Percentiles rank a stretch among this genome's conserved stretches.
These are phyloP conservation scores for Mortierella sp. DNA, from an alignment of 371 early-diverging fungal species.

Conservation along the genomic window DNA sequence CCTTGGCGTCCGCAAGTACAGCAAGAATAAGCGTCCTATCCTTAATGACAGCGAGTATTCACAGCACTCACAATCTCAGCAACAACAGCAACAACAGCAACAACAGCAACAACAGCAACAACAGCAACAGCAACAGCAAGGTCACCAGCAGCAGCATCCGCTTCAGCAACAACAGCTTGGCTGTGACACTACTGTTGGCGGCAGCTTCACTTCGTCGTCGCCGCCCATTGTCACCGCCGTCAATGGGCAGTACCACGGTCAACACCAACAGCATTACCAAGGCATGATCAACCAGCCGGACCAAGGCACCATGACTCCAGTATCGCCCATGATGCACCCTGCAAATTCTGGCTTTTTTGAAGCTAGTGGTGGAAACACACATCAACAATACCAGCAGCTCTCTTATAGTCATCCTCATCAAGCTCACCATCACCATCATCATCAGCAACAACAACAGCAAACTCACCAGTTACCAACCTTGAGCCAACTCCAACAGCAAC, in stretches of 20 bases:
- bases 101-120: slow-evolving; percentile 16
- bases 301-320: slow-evolving; percentile 40
- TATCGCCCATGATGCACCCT: slow-evolving; percentile 36
- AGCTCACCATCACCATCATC: not conserved
- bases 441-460: slow-evolving; percentile 9
- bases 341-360: slow-evolving; percentile 37
- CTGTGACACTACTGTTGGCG: not conserved
- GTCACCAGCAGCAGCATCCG: slow-evolving; percentile 11
- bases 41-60: slow-evolving; percentile 44
- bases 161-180: slow-evolving; percentile 17
- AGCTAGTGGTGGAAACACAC: not conserved
- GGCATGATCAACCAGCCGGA: slow-evolving; percentile 26
- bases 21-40: slow-evolving; percentile 53
- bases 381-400: slow-evolving; percentile 4
- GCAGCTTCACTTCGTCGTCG: slow-evolving; percentile 6
- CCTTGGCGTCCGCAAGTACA: slow-evolving; percentile 51
- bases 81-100: slow-evolving; percentile 16
- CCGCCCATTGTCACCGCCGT: slow-evolving; percentile 5
- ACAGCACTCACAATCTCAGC: slow-evolving; percentile 27
- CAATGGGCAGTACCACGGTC: slow-evolving; percentile 21
- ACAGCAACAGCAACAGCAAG: slow-evolving; percentile 18
- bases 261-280: slow-evolving; percentile 27
- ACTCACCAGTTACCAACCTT: slow-evolving; percentile 5
- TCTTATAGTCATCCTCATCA: not conserved
- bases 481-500: slow-evolving; percentile 32